Conservation (phyloP, 2,329 filamentous ascomycete genomes). For the Penicillium sp. region DNA sequence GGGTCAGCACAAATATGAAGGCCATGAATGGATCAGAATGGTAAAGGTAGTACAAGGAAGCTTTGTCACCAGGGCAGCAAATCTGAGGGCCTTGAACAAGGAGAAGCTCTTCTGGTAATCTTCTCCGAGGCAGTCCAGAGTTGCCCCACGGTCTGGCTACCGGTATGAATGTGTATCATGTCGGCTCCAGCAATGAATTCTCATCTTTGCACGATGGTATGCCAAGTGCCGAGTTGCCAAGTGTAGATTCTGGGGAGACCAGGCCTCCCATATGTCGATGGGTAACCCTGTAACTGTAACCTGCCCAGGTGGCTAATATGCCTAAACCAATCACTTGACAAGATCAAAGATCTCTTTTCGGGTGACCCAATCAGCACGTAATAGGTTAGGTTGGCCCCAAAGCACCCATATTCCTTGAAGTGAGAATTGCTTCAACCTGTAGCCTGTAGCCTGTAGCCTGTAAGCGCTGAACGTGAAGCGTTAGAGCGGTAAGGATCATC, state of each 20-base stretch:
- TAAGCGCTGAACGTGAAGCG: not conserved
- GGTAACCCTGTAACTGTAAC: constrained; percentile 5
- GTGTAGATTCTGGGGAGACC: constrained; percentile 8
- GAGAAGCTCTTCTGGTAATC: not conserved
- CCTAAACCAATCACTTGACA: constrained; percentile 11
- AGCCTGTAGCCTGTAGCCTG: not conserved
- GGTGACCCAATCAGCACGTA: constrained; percentile 8
- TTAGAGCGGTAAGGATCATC: not conserved
- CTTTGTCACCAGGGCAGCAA: not conserved
- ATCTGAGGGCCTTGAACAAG: not conserved
- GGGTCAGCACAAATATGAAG: not conserved
- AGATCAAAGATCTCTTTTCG: not conserved
- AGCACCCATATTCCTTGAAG: not conserved
- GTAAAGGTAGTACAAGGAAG: not conserved
- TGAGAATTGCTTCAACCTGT: not conserved
- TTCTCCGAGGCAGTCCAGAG: not conserved
- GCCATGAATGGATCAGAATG: not conserved
- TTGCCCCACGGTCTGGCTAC: not conserved
- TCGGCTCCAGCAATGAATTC: not conserved
- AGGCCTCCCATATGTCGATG: not conserved
- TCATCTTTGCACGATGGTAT: not conserved
- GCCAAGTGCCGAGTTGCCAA: not conserved
- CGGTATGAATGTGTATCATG: not conserved
- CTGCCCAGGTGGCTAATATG: not conserved
- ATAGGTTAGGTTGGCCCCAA: not conserved